A percentile compares a stretch with the other conserved stretches of the same genome.
Evolutionary conservation across 2,329 filamentous ascomycete species (phyloP).

Genomic region (Ophiostoma fasciatum): DNA sequence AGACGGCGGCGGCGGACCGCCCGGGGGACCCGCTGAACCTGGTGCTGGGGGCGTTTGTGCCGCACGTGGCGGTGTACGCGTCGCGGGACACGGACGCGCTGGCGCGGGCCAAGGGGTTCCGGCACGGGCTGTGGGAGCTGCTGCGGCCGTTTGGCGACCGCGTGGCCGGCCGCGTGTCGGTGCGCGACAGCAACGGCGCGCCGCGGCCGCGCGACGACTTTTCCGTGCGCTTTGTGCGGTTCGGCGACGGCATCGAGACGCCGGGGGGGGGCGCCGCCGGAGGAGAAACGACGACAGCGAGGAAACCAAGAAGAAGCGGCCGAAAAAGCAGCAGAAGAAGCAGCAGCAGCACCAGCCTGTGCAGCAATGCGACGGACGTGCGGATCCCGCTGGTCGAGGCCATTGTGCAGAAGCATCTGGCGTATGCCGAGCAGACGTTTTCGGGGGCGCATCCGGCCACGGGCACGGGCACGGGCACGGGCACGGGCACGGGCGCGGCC

Average conservation of each 20-base stretch:
- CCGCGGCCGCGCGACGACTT: constrained; percentile 81
- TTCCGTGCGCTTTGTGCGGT: constrained; percentile 67
- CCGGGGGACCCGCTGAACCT: constrained; percentile 25
- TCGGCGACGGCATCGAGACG: constrained; percentile 43
- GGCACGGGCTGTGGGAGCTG: constrained; percentile 67
- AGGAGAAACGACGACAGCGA: neutral
- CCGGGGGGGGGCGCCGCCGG: constrained; percentile 18
- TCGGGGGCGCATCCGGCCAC: constrained; percentile 19
- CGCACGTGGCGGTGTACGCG: constrained; percentile 75
- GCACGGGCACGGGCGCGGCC: constrained; percentile 7
- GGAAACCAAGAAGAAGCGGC: neutral
- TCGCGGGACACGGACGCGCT: constrained; percentile 75
- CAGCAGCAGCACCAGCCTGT: constrained; percentile 8
- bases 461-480: constrained; percentile 14
- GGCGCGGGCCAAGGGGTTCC: constrained; percentile 69
- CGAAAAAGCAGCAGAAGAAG: constrained; percentile 10
- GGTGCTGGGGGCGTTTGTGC: constrained; percentile 74
- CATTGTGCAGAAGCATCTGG: constrained; percentile 65
- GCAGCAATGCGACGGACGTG: constrained; percentile 15
- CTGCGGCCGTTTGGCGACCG: constrained; percentile 83
- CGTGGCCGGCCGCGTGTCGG: constrained; percentile 73
- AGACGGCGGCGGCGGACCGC: constrained; percentile 6
- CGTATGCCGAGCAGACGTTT: constrained; percentile 52
- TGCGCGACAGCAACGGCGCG: constrained; percentile 77
- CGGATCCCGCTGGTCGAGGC: constrained; percentile 60